A percentile compares a stretch with the other conserved stretches of the same genome.
These are phyloP conservation scores for Paramecium sexaurelia DNA, from an alignment of 73 alveolate genomes.

Conservation along the genomic window DNA sequence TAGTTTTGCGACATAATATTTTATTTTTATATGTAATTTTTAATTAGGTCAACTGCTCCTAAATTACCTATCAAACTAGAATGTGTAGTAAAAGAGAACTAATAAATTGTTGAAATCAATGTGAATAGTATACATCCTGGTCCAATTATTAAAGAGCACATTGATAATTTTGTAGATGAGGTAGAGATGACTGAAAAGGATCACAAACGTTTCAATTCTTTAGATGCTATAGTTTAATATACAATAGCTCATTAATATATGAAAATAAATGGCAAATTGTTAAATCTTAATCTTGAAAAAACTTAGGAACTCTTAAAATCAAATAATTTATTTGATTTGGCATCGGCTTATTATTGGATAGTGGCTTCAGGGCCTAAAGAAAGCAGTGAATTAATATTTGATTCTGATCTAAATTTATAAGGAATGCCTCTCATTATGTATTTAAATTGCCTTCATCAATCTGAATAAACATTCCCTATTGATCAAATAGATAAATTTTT, in stretches of 20 bases:
- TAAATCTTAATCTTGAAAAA: not conserved
- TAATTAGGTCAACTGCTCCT: not conserved
- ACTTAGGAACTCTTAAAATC: not conserved
- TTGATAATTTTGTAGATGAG: not conserved
- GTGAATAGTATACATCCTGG: not conserved
- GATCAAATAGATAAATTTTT: not conserved
- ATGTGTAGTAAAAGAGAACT: not conserved
- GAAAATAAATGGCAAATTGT: not conserved
- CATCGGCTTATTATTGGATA: not conserved
- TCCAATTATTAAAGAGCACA: not conserved
- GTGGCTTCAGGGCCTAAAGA: not conserved
- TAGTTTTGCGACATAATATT: not conserved
- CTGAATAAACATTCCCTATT: not conserved
- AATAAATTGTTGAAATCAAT: not conserved
- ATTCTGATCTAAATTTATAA: not conserved
- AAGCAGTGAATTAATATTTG: not conserved
- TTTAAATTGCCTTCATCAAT: not conserved
- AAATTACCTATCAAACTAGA: not conserved
- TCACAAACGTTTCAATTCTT: not conserved
- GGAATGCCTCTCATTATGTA: not conserved
- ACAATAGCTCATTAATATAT: not conserved
- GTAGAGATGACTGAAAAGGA: not conserved
- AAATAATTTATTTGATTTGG: not conserved
- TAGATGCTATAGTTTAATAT: not conserved
- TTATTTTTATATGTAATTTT: constrained; percentile 4